Evolutionary conservation across 805 yeast species (phyloP).

Genomic region (Yarrowia bubula): DNA sequence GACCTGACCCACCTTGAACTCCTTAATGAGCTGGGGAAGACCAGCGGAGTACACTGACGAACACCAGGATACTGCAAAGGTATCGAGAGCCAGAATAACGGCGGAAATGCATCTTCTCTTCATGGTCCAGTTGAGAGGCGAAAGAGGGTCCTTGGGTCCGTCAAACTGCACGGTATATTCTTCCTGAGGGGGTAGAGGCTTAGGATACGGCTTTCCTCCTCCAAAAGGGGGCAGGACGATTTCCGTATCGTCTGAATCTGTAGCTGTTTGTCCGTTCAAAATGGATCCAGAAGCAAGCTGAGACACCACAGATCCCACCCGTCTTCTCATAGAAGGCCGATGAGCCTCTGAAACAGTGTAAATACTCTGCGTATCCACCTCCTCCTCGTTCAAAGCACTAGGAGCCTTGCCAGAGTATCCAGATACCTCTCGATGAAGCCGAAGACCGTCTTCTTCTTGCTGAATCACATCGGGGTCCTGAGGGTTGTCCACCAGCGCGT

Average conservation of each 20-base stretch:
- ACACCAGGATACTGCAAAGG: constrained; percentile 57
- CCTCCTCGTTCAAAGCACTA: constrained; percentile 2
- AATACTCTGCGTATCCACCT: not conserved
- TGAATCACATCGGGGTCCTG: not conserved
- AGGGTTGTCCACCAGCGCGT: not conserved
- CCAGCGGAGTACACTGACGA: constrained; percentile 69
- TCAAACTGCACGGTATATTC: constrained; percentile 66
- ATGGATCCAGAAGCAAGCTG: constrained; percentile 9
- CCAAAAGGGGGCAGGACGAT: constrained; percentile 27
- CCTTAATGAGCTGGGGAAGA: constrained; percentile 46
- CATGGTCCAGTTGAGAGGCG: constrained; percentile 75
- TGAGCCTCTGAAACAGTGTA: not conserved
- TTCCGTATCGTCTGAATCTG: not conserved
- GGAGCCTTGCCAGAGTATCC: not conserved
- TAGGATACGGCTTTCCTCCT: constrained; percentile 28
- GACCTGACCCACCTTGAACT: constrained; percentile 52
- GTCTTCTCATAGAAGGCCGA: not conserved
- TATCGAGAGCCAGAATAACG: constrained; percentile 44
- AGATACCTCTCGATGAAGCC: constrained; percentile 10
- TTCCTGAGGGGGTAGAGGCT: constrained; percentile 12
- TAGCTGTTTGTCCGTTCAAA: not conserved
- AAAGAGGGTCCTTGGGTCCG: constrained; percentile 75
- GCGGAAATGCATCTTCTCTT: constrained; percentile 43
- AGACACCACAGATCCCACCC: not conserved
- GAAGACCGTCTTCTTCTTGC: constrained; percentile 4